phyloP scores from a whole-genome alignment of 768 basidiomycete species.

The Ramaria sp. region DNA sequence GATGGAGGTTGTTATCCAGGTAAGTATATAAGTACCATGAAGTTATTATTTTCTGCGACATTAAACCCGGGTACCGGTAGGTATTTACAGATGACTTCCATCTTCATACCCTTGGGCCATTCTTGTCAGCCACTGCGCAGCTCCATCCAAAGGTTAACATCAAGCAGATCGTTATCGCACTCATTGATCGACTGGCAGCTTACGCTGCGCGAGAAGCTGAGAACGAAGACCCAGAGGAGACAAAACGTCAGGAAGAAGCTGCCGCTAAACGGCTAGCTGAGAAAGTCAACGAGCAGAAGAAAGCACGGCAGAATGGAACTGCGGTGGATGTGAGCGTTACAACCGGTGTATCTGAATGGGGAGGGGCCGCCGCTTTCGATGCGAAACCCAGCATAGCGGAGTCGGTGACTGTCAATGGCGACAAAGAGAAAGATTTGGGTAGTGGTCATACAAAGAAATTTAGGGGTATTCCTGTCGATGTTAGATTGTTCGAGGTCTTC shows the following conservation, averaged over 20 bases:
- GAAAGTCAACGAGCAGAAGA: constrained; percentile 68
- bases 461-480: constrained; percentile 90
- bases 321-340: background rate
- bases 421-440: constrained; percentile 56
- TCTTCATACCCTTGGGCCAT: constrained; percentile 88
- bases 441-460: constrained; percentile 50
- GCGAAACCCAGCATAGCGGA: constrained; percentile 1
- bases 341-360: constrained; percentile 23
- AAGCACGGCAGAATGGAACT: constrained; percentile 43
- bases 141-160: constrained; percentile 98
- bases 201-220: constrained; percentile 97
- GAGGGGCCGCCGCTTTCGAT: constrained; percentile 20
- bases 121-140: constrained; percentile 92
- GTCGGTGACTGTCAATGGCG: constrained; percentile 11
- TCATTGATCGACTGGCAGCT: constrained; percentile 91
- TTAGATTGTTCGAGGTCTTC: constrained; percentile 94
- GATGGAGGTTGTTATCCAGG: constrained; percentile 99
- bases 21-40: constrained; percentile 21
- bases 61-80: constrained; percentile 25
- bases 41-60: background rate
- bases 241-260: constrained; percentile 86
- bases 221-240: constrained; percentile 91
- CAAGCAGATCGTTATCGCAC: constrained; percentile 94
- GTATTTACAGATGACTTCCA: constrained; percentile 99
- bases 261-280: constrained; percentile 82